A percentile compares a stretch with the other conserved stretches of the same genome.
Conservation (phyloP, 176 grass and related monocot genomes). For the Canna indica region DNA sequence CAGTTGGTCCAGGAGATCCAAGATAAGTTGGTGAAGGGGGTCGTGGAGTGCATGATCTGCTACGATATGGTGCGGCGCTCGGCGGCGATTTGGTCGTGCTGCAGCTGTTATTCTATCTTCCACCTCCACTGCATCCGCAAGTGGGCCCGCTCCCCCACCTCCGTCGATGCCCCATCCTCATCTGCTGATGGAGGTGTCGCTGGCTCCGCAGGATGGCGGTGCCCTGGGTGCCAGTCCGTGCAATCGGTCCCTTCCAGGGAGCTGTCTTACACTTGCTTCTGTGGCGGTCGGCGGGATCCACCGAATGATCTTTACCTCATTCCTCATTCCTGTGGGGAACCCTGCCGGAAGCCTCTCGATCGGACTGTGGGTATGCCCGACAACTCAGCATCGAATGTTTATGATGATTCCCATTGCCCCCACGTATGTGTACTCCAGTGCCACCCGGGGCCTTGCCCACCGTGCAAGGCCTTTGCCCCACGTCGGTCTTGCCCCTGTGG, state of each 20-base stretch:
- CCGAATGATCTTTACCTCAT: constrained; percentile 75
- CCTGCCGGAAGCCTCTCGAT: constrained; percentile 59
- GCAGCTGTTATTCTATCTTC: constrained; percentile 92
- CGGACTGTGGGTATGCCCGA: not conserved
- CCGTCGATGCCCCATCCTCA: constrained; percentile 26
- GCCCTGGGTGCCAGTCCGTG: constrained; percentile 85
- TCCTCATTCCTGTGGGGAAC: constrained; percentile 86
- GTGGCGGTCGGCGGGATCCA: constrained; percentile 42
- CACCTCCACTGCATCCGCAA: constrained; percentile 84
- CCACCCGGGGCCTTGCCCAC: constrained; percentile 78
- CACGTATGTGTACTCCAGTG: constrained; percentile 91
- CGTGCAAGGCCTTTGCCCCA: constrained; percentile 86
- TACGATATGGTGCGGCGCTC: constrained; percentile 91
- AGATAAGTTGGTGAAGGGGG: constrained; percentile 60
- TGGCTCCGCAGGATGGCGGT: constrained; percentile 38
- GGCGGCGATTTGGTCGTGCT: constrained; percentile 79
- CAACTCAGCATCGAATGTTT: not conserved
- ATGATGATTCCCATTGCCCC: constrained; percentile 35
- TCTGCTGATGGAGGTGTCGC: constrained; percentile 1
- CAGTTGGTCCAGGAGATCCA: constrained; percentile 98
- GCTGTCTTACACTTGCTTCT: constrained; percentile 82
- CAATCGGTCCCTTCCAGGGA: constrained; percentile 36
- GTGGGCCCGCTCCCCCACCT: constrained; percentile 86
- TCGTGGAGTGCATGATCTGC: constrained; percentile 99
- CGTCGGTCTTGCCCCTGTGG: constrained; percentile 61